Base-by-base conservation (phyloP, 176 grass and related monocot genomes). In the Paspalum notatum region DNA sequence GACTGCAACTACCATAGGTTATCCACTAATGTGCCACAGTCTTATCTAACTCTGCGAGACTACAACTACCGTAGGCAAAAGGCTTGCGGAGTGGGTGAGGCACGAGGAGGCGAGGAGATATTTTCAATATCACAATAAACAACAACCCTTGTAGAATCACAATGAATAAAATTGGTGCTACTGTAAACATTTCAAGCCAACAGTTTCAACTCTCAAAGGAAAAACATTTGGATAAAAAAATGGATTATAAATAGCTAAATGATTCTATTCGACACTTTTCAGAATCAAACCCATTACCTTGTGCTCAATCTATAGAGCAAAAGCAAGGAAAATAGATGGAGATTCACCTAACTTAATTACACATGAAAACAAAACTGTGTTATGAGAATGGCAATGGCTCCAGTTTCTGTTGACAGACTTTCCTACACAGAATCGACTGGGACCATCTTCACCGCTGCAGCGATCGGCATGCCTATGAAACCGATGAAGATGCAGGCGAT, bases 391-490 rank as follows among this genome's bases (percentile, higher is more conserved):
- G 32, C 57, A 60, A 26, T 60, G 52, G 32, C 41, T 81, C 52
- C 71, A 44, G 24, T 71, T 74, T 58, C 52, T 77, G 18, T 12
- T 27, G 58, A 65, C 57, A 37, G 64, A 38, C 38, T 12, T 59
- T 72, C 62, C 79, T 89, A 85, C 24, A 56, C 56, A 37, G 86
- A 89, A 81, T 44, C 78, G 4, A 92, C 85, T 0, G 90, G 90
- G 40, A 98, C 65, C 54, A 95, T 58, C 88, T 98, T 98, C 41
- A 93, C 84, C 14, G 50, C 43, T 38, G 76, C 96, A 18, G 92
- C 90, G 42, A 98, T 91, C 5, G 96, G 96, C 96, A 98, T 98
- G 49, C 96, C 91, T 68, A 98, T 50, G 79, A 98, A 91, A 2
- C 96, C 96, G 38, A 93, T 85, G 66, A 88, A 42, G 49, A 98